Base-by-base conservation (phyloP, 352 stramenopile species). In the Stramenopiles sp. region DNA sequence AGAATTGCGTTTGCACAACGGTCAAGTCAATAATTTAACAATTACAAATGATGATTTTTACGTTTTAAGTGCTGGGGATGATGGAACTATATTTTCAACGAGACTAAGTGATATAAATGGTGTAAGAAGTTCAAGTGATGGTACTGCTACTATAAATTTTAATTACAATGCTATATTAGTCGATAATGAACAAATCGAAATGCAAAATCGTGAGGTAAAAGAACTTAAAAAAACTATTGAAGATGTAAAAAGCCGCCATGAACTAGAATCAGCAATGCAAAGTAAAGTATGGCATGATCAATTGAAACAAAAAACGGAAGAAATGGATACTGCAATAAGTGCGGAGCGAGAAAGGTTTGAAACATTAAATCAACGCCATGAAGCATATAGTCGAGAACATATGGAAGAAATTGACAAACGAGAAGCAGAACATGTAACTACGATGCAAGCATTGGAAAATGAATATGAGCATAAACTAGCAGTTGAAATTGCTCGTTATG, bases 401-500 rank as follows among this genome's bases (percentile, higher is more conserved):
- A 80, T 82, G 0, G 88, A 92, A 78, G 87, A 92, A n/a, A 84
- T 94, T 32, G 84, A 88, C 0, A 85, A 91, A 29, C 85, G 89
- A 31, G 88, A 91, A 73, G 86, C 84, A 0, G 90, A 86, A 63
- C 88, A 93, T 43, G 87, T 90, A 4, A 92, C 90, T 20, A 89
- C 93, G 81, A 90, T 86, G 0, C 86, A 94, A 80, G 90, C 96
- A 69, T 85, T 95, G 0, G 90, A 95, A 80, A 97, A 96, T 77
- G 88, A 95, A 80, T 97, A 95, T 81, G 91, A 97, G 79, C 87
- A 91, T 29, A 93, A 93, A 63, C 81, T 97, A 0, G 90, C 91
- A 4, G 85, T 95, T 63, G 91, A 96, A 79, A 85, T 95, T 29
- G 82, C 87, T 74, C 83, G 91, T 23, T 96, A 93, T 78, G 91